Evolutionary conservation across 768 basidiomycete genomes (phyloP).

Genomic region (Naganishia friedmannii): DNA sequence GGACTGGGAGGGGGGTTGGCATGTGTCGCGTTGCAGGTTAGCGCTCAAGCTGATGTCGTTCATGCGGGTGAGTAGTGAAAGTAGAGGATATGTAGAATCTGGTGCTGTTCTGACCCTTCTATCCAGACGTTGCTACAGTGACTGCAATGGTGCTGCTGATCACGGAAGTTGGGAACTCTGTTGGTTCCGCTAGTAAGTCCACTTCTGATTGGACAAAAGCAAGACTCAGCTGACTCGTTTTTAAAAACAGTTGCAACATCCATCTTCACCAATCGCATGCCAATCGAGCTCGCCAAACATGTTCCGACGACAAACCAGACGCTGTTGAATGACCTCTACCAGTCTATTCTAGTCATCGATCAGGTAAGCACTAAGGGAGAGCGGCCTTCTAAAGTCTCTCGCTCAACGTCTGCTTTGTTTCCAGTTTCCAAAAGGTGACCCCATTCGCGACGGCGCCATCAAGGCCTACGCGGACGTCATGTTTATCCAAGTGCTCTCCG

Average conservation of each 20-base stretch:
- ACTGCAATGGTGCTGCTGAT: constrained; percentile 67
- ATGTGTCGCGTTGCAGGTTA: constrained; percentile 60
- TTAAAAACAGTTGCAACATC: constrained; percentile 56
- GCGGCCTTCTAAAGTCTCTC: background rate
- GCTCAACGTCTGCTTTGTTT: constrained; percentile 33
- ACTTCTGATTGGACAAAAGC: background rate
- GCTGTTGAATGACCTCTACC: constrained; percentile 25
- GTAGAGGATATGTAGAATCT: constrained; percentile 29
- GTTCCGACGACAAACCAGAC: constrained; percentile 56
- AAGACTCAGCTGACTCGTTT: background rate
- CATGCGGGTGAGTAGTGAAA: constrained; percentile 51
- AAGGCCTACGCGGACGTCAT: constrained; percentile 55
- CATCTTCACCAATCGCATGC: constrained; percentile 69
- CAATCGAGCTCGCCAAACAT: constrained; percentile 59
- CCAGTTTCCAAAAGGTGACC: constrained; percentile 54
- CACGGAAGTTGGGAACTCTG: constrained; percentile 67
- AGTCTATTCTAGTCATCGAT: constrained; percentile 24
- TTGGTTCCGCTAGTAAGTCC: constrained; percentile 63
- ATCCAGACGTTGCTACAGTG: constrained; percentile 62
- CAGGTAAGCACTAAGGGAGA: background rate
- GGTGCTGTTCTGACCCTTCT: constrained; percentile 29
- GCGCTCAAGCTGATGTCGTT: constrained; percentile 65
- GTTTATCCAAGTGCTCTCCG: constrained; percentile 52
- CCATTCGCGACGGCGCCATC: constrained; percentile 66
- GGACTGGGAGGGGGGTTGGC: constrained; percentile 73